Percentiles rank a stretch among this genome's conserved stretches.
phyloP scores from a whole-genome alignment of 2,329 filamentous ascomycete genomes.

The Lasiodiplodia sp. region DNA sequence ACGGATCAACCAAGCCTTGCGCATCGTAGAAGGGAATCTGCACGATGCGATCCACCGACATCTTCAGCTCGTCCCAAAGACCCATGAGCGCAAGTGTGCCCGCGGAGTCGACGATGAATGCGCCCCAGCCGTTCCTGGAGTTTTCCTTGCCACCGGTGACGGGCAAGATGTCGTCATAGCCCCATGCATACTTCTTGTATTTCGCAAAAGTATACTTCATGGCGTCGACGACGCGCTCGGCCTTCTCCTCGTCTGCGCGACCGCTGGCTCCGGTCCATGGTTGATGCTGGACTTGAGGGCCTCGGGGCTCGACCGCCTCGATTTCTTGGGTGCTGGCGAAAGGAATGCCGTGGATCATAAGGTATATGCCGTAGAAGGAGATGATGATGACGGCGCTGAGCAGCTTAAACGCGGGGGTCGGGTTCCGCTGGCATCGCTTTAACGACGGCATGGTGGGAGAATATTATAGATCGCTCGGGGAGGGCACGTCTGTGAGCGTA shows the following conservation, averaged over 20 bases:
- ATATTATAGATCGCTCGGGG: conserved; percentile 5
- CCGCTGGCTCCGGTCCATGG: conserved; percentile 45
- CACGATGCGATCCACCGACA: conserved; percentile 48
- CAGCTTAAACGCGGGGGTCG: conserved; percentile 51
- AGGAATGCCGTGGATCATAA: conserved; percentile 43
- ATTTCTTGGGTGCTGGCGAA: neutral
- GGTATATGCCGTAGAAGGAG: conserved; percentile 50
- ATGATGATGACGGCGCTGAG: conserved; percentile 49
- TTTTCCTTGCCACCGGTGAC: conserved; percentile 46
- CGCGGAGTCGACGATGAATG: conserved; percentile 51
- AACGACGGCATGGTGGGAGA: conserved; percentile 34
- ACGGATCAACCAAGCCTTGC: conserved; percentile 49
- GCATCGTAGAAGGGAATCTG: conserved; percentile 46
- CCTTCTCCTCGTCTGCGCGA: conserved; percentile 44
- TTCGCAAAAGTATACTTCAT: conserved; percentile 52
- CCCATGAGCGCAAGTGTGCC: conserved; percentile 52
- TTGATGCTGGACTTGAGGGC: conserved; percentile 43
- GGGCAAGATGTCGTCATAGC: conserved; percentile 49
- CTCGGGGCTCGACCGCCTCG: conserved; percentile 16
- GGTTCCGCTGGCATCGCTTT: conserved; percentile 42
- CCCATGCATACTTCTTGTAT: conserved; percentile 50
- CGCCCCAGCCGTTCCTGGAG: conserved; percentile 52
- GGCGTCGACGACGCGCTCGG: conserved; percentile 44
- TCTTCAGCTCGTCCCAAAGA: conserved; percentile 51
- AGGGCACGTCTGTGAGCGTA: neutral